A percentile compares a stretch with the other conserved stretches of the same genome.
Evolutionary conservation across 176 grass and related monocot species (phyloP).

Genomic region (Oryza brachyantha): DNA sequence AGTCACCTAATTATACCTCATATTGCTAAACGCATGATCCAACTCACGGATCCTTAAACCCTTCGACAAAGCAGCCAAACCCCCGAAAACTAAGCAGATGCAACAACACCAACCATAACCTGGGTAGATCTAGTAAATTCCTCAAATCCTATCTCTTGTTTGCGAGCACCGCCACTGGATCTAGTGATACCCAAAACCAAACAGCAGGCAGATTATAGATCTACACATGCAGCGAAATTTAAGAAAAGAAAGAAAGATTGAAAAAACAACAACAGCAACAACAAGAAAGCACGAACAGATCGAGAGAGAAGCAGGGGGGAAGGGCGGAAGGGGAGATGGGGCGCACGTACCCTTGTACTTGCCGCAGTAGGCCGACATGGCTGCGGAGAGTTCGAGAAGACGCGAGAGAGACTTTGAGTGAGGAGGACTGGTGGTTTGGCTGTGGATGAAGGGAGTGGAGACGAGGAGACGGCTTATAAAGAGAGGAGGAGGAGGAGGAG

Average conservation of each 20-base stretch:
- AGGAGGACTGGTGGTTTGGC: background rate
- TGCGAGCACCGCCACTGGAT: constrained; percentile 9
- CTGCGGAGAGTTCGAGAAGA: background rate
- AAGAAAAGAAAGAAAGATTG: no score
- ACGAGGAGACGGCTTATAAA: constrained; percentile 30
- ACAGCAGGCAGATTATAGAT: constrained; percentile 43
- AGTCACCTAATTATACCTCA: background rate
- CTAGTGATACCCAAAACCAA: background rate
- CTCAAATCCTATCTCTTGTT: background rate
- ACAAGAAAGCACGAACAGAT: background rate
- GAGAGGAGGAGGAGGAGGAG: constrained; percentile 32
- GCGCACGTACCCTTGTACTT: constrained; percentile 68
- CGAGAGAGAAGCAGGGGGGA: background rate
- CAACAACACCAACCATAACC: background rate
- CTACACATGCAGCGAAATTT: background rate
- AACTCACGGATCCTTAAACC: background rate
- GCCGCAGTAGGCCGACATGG: constrained; percentile 83
- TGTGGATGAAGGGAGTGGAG: background rate
- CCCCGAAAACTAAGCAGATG: background rate
- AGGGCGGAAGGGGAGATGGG: background rate
- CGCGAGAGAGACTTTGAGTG: background rate
- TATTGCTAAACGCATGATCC: background rate
- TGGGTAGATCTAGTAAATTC: background rate
- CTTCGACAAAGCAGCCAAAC: background rate
- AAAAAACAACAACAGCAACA: background rate